These are phyloP conservation scores for Aspergillus funiculosus DNA, from an alignment of 495 filamentous ascomycete species.

Conservation along the genomic window DNA sequence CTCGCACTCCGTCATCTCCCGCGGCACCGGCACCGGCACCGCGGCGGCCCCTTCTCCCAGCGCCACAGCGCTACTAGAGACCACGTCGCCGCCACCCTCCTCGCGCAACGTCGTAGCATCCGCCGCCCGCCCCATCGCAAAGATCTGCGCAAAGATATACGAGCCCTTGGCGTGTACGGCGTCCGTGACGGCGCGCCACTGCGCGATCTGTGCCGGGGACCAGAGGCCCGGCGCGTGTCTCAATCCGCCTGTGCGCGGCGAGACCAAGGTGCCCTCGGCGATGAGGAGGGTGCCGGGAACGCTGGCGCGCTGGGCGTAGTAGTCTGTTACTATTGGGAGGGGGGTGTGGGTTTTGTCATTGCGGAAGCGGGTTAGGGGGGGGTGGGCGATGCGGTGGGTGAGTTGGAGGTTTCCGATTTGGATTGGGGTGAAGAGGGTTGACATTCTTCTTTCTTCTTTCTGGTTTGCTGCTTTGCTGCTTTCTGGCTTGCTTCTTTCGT, in stretches of 20 bases:
- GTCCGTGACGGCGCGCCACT: conserved; percentile 47
- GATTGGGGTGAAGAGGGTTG: conserved; percentile 47
- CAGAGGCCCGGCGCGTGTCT: conserved; percentile 59
- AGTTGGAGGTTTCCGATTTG: conserved; percentile 38
- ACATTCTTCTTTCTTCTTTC: conserved; percentile 20
- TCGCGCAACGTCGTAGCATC: conserved; percentile 33
- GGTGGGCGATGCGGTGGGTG: conserved; percentile 45
- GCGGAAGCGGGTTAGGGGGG: conserved; percentile 48
- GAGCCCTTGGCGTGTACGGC: conserved; percentile 47
- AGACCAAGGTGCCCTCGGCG: conserved; percentile 61
- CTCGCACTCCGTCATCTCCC: conserved; percentile 49
- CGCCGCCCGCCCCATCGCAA: conserved; percentile 55
- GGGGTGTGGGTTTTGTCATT: conserved; percentile 33
- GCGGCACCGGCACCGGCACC: conserved; percentile 40
- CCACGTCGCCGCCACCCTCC: conserved; percentile 9
- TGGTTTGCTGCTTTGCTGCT: not conserved
- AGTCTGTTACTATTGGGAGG: conserved; percentile 35
- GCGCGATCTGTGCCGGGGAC: conserved; percentile 46
- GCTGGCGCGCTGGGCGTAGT: conserved; percentile 49
- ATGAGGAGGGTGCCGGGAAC: conserved; percentile 47
- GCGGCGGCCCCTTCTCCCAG: not conserved
- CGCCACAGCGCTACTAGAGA: conserved; percentile 40
- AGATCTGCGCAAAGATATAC: conserved; percentile 50
- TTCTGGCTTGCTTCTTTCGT: no score
- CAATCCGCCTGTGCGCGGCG: conserved; percentile 42